phyloP scores from a whole-genome alignment of 129 eudicot genomes.

The Kitagawia praeruptora region DNA sequence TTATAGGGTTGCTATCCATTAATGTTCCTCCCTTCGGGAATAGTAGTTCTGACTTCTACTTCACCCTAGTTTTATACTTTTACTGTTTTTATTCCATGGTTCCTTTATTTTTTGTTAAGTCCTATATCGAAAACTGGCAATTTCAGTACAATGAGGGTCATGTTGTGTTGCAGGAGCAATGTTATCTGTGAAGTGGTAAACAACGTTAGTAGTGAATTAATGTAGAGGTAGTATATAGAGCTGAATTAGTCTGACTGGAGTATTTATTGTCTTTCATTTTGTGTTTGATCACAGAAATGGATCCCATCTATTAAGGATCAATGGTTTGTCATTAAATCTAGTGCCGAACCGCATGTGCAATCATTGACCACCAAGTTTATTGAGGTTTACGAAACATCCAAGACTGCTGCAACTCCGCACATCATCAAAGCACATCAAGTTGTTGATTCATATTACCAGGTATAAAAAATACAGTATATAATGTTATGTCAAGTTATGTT shows the following conservation, averaged over 20 bases:
- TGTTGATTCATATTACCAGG: constrained; percentile 61
- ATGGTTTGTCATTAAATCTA: constrained; percentile 26
- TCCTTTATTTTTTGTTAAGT: not conserved
- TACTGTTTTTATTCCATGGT: not conserved
- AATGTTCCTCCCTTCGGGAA: not conserved
- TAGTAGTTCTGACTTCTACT: not conserved
- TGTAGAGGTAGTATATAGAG: not conserved
- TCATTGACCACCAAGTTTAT: constrained; percentile 28
- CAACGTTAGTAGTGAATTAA: not conserved
- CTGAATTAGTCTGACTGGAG: not conserved
- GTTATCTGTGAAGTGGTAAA: not conserved
- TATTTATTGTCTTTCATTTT: not conserved
- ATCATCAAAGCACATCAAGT: constrained; percentile 37
- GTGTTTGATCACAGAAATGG: constrained; percentile 36
- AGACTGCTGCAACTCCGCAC: constrained; percentile 41
- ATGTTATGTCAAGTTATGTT: not conserved
- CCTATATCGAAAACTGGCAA: not conserved
- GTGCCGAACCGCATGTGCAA: constrained; percentile 40
- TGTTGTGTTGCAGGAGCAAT: not conserved
- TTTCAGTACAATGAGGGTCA: not conserved
- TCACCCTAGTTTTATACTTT: not conserved
- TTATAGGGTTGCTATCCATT: not conserved
- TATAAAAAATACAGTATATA: not conserved
- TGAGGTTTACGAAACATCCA: constrained; percentile 39
- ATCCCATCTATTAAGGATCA: constrained; percentile 47